Evolutionary conservation across 306 rosid genomes (phyloP).

Genomic region (Prunus armeniaca): DNA sequence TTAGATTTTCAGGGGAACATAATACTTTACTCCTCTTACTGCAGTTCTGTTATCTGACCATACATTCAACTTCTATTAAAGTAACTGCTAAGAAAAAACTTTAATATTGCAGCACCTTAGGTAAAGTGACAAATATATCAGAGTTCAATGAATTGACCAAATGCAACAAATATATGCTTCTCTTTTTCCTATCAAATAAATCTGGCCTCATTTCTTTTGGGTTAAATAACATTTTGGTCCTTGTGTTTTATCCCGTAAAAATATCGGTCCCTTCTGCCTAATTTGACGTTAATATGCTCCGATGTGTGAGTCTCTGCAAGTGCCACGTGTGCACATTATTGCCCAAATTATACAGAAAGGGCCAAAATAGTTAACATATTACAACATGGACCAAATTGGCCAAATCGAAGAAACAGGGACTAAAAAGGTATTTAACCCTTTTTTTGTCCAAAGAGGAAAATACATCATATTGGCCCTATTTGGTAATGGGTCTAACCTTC

Average conservation of each 20-base stretch:
- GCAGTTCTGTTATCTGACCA: neutral
- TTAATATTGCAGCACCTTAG: neutral
- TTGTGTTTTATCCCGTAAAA: neutral
- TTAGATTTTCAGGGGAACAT: constrained; percentile 17
- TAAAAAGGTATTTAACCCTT: neutral
- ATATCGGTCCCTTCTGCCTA: neutral
- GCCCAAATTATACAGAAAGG: neutral
- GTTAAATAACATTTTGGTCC: neutral
- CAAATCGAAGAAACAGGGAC: neutral
- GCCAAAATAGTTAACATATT: neutral
- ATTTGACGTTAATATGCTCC: neutral
- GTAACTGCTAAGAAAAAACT: neutral
- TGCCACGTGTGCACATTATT: neutral
- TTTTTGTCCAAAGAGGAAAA: neutral
- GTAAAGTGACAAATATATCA: neutral
- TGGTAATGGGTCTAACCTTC: neutral
- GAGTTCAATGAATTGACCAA: neutral
- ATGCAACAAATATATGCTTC: neutral
- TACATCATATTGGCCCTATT: neutral
- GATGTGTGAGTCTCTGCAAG: neutral
- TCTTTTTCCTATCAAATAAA: neutral
- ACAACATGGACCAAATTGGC: neutral
- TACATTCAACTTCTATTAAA: neutral
- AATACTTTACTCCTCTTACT: neutral
- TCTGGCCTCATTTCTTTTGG: neutral